phyloP scores from a whole-genome alignment of 441 rosid genomes.

The Gossypium davidsonii region DNA sequence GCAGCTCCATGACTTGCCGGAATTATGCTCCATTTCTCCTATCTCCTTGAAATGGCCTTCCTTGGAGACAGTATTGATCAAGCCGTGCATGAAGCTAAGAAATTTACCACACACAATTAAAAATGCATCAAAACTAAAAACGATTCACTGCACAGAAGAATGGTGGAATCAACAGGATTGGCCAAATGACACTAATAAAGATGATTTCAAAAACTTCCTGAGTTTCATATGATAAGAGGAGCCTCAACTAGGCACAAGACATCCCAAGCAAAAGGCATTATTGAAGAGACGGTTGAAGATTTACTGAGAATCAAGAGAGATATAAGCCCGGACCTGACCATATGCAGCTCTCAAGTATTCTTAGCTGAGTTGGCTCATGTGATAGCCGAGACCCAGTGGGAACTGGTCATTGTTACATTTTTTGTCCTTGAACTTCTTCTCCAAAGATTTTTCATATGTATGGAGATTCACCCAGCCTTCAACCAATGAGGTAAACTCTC shows the following conservation, averaged over 20 bases:
- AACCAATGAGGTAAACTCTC: background rate
- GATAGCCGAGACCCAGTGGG: background rate
- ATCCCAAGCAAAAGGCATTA: background rate
- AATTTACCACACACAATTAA: background rate
- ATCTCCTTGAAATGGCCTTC: constrained; percentile 6
- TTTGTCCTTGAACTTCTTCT: background rate
- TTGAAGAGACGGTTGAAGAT: background rate
- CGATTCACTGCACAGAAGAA: constrained; percentile 2
- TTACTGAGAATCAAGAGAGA: background rate
- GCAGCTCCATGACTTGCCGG: constrained; percentile 8
- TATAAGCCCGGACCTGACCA: background rate
- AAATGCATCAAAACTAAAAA: background rate
- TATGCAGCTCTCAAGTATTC: background rate
- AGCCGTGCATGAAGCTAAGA: constrained; percentile 3
- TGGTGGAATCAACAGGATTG: constrained; percentile 16
- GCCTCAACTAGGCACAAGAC: background rate
- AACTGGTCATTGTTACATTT: background rate
- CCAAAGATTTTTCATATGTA: background rate
- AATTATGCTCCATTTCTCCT: background rate
- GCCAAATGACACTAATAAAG: background rate
- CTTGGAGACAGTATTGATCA: constrained; percentile 6
- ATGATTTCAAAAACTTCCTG: background rate
- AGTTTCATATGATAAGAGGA: background rate
- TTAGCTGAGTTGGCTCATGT: background rate
- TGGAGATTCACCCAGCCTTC: background rate